Evolutionary conservation across 441 rosid species (phyloP), one percentile per base, ranked within the genome.

Genomic region (Biscutella auriculata): DNA sequence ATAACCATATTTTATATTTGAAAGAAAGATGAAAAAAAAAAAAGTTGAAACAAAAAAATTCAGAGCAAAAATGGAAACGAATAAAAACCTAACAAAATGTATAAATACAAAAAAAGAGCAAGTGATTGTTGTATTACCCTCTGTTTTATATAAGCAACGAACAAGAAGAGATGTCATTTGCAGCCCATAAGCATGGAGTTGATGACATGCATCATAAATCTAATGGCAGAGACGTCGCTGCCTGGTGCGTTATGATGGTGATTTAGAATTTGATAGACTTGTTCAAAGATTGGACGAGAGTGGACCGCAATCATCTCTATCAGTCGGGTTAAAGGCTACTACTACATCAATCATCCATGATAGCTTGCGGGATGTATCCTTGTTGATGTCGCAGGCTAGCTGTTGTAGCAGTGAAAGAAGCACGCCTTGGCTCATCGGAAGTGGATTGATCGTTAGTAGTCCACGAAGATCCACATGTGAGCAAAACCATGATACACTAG

Each of bases 361-460:
- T 2, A 79, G 77, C 72, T 79, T 84, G 29, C 51, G 67, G 16
- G 82, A 27, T 2, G 68, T 68, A 36, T 84, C 87, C 29, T 70
- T 77, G 77, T 57, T 65, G 26, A 81, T 62, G 68, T 81, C 85
- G 9, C 78, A 79, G 5, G 85, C 77, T 58, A 84, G 68, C 66
- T 81, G 91, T 71, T 81, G 91, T 61, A 84, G 67, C 10, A 84
- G 79, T 3, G 84, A 78, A 9, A 82, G 81, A 16, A 84, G 73
- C 19, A 82, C 84, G 34, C 92, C 84, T 75, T 84, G 91, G 76
- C 87, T 81, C 60, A 84, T 46, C 1, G 85, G 83, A 28, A 63
- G 72, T 8, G 85, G 85, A 23, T 53, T 63, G 51, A 68, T 66
- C 1, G 71, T 49, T 41, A 84, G 28, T 26, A 84, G 67, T 34